Percentiles rank a stretch among this genome's conserved stretches.
phyloP scores from a whole-genome alignment of 2,329 filamentous ascomycete species.

The Colletotrichum sp. region DNA sequence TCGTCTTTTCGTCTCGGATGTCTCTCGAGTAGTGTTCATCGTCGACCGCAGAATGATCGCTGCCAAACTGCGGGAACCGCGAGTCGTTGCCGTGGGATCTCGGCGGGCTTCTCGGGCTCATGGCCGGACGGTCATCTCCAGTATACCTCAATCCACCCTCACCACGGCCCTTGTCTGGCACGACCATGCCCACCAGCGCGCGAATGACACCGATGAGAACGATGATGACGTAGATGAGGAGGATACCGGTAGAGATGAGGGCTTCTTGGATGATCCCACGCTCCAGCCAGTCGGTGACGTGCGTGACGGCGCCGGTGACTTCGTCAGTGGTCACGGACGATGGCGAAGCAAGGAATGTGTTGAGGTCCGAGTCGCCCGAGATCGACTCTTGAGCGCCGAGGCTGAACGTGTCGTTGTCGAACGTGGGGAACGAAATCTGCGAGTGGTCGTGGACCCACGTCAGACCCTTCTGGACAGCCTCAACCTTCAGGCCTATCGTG shows the following conservation, averaged over 20 bases:
- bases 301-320: conserved; percentile 76
- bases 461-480: conserved; percentile 83
- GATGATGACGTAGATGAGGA: conserved; percentile 80
- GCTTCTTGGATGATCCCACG: conserved; percentile 76
- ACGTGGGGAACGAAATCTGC: conserved; percentile 78
- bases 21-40: conserved; percentile 23
- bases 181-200: conserved; percentile 65
- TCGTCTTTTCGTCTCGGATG: conserved; percentile 31
- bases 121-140: conserved; percentile 31
- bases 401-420: conserved; percentile 84
- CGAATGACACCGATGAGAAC: conserved; percentile 76
- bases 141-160: conserved; percentile 60
- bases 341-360: conserved; percentile 79
- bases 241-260: conserved; percentile 76
- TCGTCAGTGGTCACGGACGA: conserved; percentile 78
- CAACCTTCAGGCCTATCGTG: conserved; percentile 86
- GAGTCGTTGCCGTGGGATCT: conserved; percentile 15
- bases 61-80: conserved; percentile 20
- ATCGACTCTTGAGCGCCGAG: conserved; percentile 71
- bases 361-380: conserved; percentile 62
- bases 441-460: conserved; percentile 93
- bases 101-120: conserved; percentile 29
- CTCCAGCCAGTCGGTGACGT: conserved; percentile 71
- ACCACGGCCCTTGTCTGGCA: conserved; percentile 62
- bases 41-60: conserved; percentile 17